Evolutionary conservation across 805 yeast species (phyloP).

Genomic region (Candida silvicultrix): DNA sequence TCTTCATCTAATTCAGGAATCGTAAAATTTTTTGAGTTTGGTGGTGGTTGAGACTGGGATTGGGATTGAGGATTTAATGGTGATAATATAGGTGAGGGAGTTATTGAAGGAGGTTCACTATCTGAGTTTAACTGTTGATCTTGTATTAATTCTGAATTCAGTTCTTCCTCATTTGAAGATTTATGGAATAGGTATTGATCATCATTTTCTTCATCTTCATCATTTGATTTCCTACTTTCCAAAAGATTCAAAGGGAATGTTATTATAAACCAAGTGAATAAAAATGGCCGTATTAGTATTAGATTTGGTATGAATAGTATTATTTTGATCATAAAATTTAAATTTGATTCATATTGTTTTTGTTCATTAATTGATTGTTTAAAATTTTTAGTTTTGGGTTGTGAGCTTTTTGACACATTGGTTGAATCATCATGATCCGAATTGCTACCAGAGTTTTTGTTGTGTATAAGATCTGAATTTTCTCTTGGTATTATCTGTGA

Average conservation of each 20-base stretch:
- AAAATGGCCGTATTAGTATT: conserved; percentile 45
- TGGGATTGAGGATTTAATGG: neutral
- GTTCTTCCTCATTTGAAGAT: neutral
- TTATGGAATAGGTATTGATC: conserved; percentile 2
- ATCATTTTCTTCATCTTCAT: neutral
- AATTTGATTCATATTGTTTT: neutral
- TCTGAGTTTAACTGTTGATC: neutral
- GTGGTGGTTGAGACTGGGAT: neutral
- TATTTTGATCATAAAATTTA: conserved; percentile 17
- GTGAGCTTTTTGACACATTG: neutral
- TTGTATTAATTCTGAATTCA: too few relatives aligned
- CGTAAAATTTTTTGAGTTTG: conserved; percentile 4
- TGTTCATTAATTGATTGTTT: neutral
- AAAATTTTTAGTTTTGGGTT: neutral
- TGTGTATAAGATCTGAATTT: neutral
- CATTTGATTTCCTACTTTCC: conserved; percentile 10
- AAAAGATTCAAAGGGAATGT: conserved; percentile 50
- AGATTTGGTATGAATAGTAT: conserved; percentile 43
- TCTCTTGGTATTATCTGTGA: conserved; percentile 7
- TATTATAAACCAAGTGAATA: conserved; percentile 41
- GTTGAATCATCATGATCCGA: neutral
- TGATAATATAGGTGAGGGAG: neutral
- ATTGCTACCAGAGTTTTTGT: too few relatives aligned
- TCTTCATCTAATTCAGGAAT: conserved; percentile 21
- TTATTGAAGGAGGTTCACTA: neutral